Conservation (phyloP, 495 filamentous ascomycete species). For the Penicillium waksmanii region DNA sequence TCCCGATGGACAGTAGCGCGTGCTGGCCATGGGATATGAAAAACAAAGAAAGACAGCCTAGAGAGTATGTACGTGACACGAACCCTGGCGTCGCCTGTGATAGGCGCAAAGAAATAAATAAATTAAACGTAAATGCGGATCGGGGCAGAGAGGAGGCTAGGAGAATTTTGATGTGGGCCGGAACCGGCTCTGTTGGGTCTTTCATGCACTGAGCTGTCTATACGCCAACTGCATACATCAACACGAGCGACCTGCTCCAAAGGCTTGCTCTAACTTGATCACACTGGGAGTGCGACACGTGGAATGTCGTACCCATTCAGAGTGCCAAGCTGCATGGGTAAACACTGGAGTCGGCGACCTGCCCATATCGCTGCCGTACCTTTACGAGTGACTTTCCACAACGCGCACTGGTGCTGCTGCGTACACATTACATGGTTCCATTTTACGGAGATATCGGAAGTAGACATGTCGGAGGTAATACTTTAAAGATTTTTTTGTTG, state of each 20-base stretch:
- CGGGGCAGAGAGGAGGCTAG: conserved; percentile 7
- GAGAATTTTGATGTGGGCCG: conserved; percentile 9
- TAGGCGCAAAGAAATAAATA: background rate
- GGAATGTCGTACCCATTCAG: background rate
- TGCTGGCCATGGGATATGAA: background rate
- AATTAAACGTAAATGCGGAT: background rate
- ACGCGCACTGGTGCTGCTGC: background rate
- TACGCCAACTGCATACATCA: background rate
- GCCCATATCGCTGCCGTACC: background rate
- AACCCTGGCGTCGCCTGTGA: too few species aligned
- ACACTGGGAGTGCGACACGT: background rate
- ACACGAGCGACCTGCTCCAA: conserved; percentile 4
- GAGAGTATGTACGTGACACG: too few species aligned
- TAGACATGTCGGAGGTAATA: background rate
- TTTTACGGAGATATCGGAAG: too few species aligned
- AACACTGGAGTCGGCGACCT: background rate
- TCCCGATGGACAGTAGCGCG: too few species aligned
- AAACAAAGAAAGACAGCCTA: background rate
- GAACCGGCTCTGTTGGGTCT: conserved; percentile 1
- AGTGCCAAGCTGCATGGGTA: background rate
- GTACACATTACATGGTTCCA: too few species aligned
- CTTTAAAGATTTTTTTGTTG: background rate
- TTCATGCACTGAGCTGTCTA: conserved; percentile 2
- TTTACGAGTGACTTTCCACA: too few species aligned
- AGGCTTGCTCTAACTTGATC: background rate